phyloP scores from a whole-genome alignment of 805 yeast genomes.

The Barnettozyma californica region DNA sequence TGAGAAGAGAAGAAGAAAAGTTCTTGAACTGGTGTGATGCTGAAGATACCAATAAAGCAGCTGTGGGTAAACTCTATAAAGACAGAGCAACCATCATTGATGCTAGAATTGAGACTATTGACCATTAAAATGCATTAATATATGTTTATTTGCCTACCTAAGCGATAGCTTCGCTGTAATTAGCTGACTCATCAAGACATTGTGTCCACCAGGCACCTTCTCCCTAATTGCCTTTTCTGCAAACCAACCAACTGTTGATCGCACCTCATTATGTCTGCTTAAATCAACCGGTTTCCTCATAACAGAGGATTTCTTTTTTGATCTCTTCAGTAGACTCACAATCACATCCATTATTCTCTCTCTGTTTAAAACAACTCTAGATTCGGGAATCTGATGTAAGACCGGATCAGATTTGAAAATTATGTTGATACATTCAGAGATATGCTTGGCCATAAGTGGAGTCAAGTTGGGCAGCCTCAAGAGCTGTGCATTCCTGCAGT shows the following conservation, averaged over 20 bases:
- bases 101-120: neutral
- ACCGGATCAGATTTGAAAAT: slow-evolving; percentile 25
- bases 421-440: slow-evolving; percentile 45
- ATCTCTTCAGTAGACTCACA: slow-evolving; percentile 23
- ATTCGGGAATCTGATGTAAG: slow-evolving; percentile 16
- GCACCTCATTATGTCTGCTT: slow-evolving; percentile 12
- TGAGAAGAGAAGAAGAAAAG: slow-evolving; percentile 22
- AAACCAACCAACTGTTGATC: slow-evolving; percentile 20
- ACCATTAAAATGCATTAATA: neutral
- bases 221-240: slow-evolving; percentile 11
- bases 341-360: slow-evolving; percentile 33
- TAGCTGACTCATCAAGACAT: slow-evolving; percentile 14
- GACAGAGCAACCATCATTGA: slow-evolving; percentile 15
- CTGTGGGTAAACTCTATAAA: slow-evolving; percentile 11
- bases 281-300: slow-evolving; percentile 11
- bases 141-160: slow-evolving; percentile 3
- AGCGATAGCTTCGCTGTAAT: slow-evolving; percentile 17
- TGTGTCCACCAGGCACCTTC: slow-evolving; percentile 10
- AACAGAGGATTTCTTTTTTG: slow-evolving; percentile 10
- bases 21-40: slow-evolving; percentile 18
- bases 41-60: slow-evolving; percentile 14
- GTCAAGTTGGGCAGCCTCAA: slow-evolving; percentile 33
- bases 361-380: slow-evolving; percentile 22
- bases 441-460: slow-evolving; percentile 34
- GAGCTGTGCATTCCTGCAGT: slow-evolving; percentile 62